A percentile compares a stretch with the other conserved stretches of the same genome.
These are phyloP conservation scores for Sanghuangporus baumii DNA, from an alignment of 1,284 basidiomycete species.

Conservation along the genomic window DNA sequence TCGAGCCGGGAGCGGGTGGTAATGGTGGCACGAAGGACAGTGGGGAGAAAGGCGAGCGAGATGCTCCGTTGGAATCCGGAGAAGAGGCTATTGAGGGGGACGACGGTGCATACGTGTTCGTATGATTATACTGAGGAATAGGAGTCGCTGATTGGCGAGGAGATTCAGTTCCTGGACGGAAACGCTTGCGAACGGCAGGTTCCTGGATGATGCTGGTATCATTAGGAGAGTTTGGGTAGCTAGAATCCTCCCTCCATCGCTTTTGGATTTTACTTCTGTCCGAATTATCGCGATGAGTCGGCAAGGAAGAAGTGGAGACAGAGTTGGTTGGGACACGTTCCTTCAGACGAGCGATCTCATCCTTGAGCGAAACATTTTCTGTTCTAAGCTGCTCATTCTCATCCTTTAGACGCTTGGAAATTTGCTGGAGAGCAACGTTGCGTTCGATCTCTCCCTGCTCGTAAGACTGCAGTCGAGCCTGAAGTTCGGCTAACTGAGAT, in stretches of 20 bases:
- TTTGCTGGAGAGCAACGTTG: conserved; percentile 79
- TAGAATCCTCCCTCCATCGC: conserved; percentile 48
- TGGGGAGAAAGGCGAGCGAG: conserved; percentile 43
- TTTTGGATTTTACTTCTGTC: conserved; percentile 36
- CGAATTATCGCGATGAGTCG: background rate
- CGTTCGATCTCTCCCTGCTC: conserved; percentile 89
- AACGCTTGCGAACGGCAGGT: conserved; percentile 43
- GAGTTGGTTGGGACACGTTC: conserved; percentile 33
- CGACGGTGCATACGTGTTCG: conserved; percentile 24
- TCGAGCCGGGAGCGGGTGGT: conserved; percentile 26
- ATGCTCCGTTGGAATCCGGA: conserved; percentile 40
- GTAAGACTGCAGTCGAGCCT: conserved; percentile 80
- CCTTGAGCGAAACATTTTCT: conserved; percentile 58
- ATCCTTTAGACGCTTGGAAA: conserved; percentile 83
- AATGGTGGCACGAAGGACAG: conserved; percentile 33
- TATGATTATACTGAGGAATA: conserved; percentile 15
- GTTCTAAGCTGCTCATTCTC: conserved; percentile 73
- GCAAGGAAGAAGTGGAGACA: conserved; percentile 22
- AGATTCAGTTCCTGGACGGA: conserved; percentile 31
- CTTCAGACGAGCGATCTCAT: conserved; percentile 51
- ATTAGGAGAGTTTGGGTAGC: conserved; percentile 25
- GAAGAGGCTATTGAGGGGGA: conserved; percentile 47
- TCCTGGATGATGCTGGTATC: conserved; percentile 20
- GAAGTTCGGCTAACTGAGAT: conserved; percentile 84
- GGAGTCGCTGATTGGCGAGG: conserved; percentile 22